A percentile compares a stretch with the other conserved stretches of the same genome.
Conservation (phyloP, 2,329 filamentous ascomycete genomes). For the Ramularia collo-cygni region DNA sequence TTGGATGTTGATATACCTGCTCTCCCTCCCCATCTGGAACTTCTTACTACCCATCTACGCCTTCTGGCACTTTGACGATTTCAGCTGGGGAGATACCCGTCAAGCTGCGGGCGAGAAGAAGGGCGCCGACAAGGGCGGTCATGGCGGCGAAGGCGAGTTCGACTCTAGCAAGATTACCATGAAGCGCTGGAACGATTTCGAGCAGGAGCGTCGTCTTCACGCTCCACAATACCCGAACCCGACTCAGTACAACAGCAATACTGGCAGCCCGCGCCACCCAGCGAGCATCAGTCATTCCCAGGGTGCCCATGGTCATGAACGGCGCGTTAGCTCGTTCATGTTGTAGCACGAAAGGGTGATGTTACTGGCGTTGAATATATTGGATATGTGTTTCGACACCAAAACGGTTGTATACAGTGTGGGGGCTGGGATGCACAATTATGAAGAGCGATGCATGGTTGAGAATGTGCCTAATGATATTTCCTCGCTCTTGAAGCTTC, state of each 20-base stretch:
- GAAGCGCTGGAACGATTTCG: conserved; percentile 98
- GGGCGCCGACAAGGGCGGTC: conserved; percentile 61
- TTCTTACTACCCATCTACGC: conserved; percentile 89
- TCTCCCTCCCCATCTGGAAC: conserved; percentile 95
- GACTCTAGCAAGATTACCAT: conserved; percentile 99
- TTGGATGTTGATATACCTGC: conserved; percentile 95
- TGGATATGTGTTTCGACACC: no score
- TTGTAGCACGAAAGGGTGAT: neutral
- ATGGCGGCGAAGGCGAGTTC: conserved; percentile 80
- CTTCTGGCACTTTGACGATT: conserved; percentile 99
- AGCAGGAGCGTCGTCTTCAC: conserved; percentile 48
- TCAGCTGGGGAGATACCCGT: conserved; percentile 96
- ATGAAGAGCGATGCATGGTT: no score
- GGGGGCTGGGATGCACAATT: no score
- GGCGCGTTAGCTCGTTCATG: conserved; percentile 1
- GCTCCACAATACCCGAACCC: conserved; percentile 9
- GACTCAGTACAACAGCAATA: neutral
- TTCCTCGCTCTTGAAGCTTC: no score
- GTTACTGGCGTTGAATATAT: no score
- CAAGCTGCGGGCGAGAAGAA: conserved; percentile 89
- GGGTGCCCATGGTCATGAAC: neutral
- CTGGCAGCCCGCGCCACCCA: neutral
- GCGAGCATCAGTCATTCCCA: conserved; percentile 1
- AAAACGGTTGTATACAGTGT: no score
- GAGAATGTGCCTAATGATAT: no score